A percentile compares a stretch with the other conserved stretches of the same genome.
Evolutionary conservation across 352 stramenopile species (phyloP).

Genomic region (Globisporangium iwayamae): DNA sequence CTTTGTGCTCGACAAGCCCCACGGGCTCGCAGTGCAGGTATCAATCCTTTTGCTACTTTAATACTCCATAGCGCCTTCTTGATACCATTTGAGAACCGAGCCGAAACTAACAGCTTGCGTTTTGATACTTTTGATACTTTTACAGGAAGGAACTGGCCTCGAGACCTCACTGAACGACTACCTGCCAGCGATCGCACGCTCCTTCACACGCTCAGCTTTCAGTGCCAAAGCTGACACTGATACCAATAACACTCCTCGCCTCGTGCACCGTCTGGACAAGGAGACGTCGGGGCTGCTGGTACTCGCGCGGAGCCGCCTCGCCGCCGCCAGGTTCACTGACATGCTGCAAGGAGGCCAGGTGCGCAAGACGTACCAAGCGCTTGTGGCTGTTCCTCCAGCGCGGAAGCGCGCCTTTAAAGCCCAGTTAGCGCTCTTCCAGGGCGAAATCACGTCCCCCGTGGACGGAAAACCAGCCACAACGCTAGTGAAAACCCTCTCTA

Average conservation of each 20-base stretch:
- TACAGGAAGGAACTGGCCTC: slow-evolving; percentile 39
- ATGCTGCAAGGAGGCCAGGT: slow-evolving; percentile 35
- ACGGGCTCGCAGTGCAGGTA: slow-evolving; percentile 62
- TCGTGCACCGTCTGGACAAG: slow-evolving; percentile 75
- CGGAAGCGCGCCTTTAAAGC: slow-evolving; percentile 22
- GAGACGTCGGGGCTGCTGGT: slow-evolving; percentile 67
- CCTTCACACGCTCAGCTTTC: slow-evolving; percentile 6
- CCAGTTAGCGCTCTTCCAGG: slow-evolving; percentile 8
- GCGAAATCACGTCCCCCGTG: slow-evolving; percentile 33
- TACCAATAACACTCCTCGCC: slow-evolving; percentile 21
- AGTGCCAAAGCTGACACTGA: background rate
- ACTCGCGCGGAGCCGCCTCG: slow-evolving; percentile 57
- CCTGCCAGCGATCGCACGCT: slow-evolving; percentile 34
- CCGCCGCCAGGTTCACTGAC: slow-evolving; percentile 55
- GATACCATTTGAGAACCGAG: background rate
- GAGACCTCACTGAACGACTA: slow-evolving; percentile 41
- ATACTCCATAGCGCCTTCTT: background rate
- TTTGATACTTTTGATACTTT: slow-evolving; percentile 1
- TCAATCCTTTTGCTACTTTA: background rate
- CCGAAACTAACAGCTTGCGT: background rate
- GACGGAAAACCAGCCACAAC: slow-evolving; percentile 47
- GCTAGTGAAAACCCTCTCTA: slow-evolving; percentile 20
- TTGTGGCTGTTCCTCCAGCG: slow-evolving; percentile 24
- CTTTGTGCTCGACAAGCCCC: slow-evolving; percentile 64
- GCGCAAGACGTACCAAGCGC: slow-evolving; percentile 60